These are phyloP conservation scores for Syzygium syzygioides DNA, from an alignment of 441 rosid genomes.

Conservation along the genomic window DNA sequence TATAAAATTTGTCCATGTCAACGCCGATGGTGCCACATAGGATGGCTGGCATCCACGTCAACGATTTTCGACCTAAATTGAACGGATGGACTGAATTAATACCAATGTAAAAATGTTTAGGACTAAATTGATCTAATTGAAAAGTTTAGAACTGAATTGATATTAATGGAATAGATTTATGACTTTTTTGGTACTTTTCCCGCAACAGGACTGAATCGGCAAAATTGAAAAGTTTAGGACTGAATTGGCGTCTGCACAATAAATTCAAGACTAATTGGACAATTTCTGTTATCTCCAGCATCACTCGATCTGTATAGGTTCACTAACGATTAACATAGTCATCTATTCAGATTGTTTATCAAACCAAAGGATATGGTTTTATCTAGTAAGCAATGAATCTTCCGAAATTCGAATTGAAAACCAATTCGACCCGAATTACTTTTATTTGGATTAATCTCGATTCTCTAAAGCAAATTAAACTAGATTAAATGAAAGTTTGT, in stretches of 20 bases:
- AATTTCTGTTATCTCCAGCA: not conserved
- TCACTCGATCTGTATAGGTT: not conserved
- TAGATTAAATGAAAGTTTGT: not conserved
- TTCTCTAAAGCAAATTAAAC: not conserved
- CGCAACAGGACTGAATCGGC: rapidly evolving
- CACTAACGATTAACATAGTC: not conserved
- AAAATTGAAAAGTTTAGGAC: not conserved
- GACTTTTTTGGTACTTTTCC: too few relatives aligned
- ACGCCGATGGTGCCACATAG: too few relatives aligned
- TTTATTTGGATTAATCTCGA: not conserved
- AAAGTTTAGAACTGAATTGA: too few relatives aligned
- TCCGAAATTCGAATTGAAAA: not conserved
- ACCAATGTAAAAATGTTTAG: too few relatives aligned
- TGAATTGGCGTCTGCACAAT: not conserved
- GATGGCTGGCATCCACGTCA: too few relatives aligned
- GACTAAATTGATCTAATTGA: too few relatives aligned
- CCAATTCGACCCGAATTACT: not conserved
- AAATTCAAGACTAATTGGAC: not conserved
- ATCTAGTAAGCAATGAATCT: not conserved
- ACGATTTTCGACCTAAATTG: too few relatives aligned
- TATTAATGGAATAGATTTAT: too few relatives aligned
- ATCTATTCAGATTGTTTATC: not conserved
- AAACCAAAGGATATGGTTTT: not conserved
- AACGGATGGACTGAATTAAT: rapidly evolving
- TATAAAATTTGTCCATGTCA: too few relatives aligned